A percentile compares a stretch with the other conserved stretches of the same genome.
Conservation (phyloP, 2,329 filamentous ascomycete genomes). For the Monosporascus ibericus region DNA sequence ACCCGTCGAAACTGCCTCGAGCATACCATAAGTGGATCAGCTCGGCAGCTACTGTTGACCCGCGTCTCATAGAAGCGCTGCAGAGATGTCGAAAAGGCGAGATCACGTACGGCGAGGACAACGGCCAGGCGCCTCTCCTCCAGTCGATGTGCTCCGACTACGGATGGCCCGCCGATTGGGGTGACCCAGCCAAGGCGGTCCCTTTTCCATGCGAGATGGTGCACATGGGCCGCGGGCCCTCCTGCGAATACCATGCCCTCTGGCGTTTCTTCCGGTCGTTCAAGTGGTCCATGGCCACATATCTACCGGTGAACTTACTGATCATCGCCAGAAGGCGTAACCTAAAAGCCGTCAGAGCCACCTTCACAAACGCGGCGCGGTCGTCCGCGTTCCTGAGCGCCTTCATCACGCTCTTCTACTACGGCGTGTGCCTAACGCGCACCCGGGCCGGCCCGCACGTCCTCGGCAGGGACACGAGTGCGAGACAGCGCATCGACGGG, state of each 20-base stretch:
- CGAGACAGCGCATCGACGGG: slow-evolving; percentile 48
- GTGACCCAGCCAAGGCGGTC: slow-evolving; percentile 60
- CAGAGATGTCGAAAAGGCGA: slow-evolving; percentile 57
- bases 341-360: slow-evolving; percentile 36
- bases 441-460: slow-evolving; percentile 67
- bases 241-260: slow-evolving; percentile 68
- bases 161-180: slow-evolving; percentile 61
- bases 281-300: slow-evolving; percentile 68
- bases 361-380: slow-evolving; percentile 54
- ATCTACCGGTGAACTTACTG: slow-evolving; percentile 68
- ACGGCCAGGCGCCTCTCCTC: slow-evolving; percentile 61
- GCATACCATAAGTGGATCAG: slow-evolving; percentile 80
- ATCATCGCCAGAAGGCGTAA: slow-evolving; percentile 49
- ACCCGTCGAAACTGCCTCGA: slow-evolving; percentile 61
- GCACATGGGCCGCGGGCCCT: slow-evolving; percentile 70
- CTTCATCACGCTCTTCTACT: slow-evolving; percentile 78
- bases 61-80: slow-evolving; percentile 67
- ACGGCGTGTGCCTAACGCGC: slow-evolving; percentile 72
- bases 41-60: slow-evolving; percentile 68
- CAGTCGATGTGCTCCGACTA: slow-evolving; percentile 68
- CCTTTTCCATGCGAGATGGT: slow-evolving; percentile 81
- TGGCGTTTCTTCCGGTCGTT: slow-evolving; percentile 64
- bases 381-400: slow-evolving; percentile 73
- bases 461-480: slow-evolving; percentile 44
- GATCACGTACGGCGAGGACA: slow-evolving; percentile 68